Evolutionary conservation across 2,329 filamentous ascomycete genomes (phyloP).

Genomic region (Neoscytalidium dimidiatum): DNA sequence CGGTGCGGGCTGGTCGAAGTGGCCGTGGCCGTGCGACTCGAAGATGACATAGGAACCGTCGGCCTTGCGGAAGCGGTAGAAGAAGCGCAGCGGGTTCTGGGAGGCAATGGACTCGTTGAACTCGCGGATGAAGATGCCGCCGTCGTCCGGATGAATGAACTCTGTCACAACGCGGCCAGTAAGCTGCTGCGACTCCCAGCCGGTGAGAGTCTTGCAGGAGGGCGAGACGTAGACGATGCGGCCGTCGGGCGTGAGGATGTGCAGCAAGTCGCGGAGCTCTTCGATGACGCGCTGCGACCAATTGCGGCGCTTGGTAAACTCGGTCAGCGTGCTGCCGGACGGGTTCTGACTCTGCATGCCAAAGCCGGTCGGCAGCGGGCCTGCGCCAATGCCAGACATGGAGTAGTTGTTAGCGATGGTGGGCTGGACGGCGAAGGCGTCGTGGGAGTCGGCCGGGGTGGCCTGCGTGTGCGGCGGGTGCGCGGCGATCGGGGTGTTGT

Average conservation of each 20-base stretch:
- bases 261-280: slow-evolving; percentile 84
- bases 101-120: slow-evolving; percentile 86
- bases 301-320: slow-evolving; percentile 68
- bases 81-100: slow-evolving; percentile 77
- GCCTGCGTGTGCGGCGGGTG: slow-evolving; percentile 32
- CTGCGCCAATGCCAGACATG: slow-evolving; percentile 53
- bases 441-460: slow-evolving; percentile 25
- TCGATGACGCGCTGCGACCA: slow-evolving; percentile 90
- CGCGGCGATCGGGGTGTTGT: slow-evolving; percentile 26
- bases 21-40: slow-evolving; percentile 89
- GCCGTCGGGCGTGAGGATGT: slow-evolving; percentile 83
- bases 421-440: slow-evolving; percentile 30
- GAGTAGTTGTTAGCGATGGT: slow-evolving; percentile 15
- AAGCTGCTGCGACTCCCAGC: slow-evolving; percentile 71
- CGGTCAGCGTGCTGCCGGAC: slow-evolving; percentile 59
- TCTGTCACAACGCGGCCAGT: slow-evolving; percentile 76
- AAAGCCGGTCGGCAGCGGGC: slow-evolving; percentile 58
- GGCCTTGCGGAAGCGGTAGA: slow-evolving; percentile 78
- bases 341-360: slow-evolving; percentile 46
- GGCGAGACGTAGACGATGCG: slow-evolving; percentile 85
- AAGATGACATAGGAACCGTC: slow-evolving; percentile 78
- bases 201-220: slow-evolving; percentile 72
- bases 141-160: slow-evolving; percentile 83
- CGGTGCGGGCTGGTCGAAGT: slow-evolving; percentile 72
- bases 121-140: slow-evolving; percentile 78